Percentiles rank a stretch among this genome's conserved stretches.
Evolutionary conservation across 2,329 filamentous ascomycete species (phyloP).

Genomic region (Colletotrichum cordylinicola): DNA sequence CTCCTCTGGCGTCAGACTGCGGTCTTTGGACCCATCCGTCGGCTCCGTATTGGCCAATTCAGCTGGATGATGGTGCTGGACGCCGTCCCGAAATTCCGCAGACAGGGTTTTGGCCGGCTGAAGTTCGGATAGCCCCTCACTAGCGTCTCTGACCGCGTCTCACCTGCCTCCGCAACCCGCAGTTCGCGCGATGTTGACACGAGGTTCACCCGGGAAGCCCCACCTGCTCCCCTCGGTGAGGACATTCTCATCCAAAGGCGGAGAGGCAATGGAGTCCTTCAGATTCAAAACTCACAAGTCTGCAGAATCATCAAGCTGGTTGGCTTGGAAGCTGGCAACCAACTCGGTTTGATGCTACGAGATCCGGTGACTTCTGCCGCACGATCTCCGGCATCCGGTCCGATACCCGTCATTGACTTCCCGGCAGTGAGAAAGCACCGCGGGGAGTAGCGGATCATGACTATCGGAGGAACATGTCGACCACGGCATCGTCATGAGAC

Average conservation of each 20-base stretch:
- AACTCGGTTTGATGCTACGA: too few species aligned
- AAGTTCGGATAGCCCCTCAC: neutral
- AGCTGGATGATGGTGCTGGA: neutral
- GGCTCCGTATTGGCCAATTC: slow-evolving; percentile 3
- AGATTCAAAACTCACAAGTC: too few species aligned
- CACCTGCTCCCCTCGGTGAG: neutral
- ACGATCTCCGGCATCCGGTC: neutral
- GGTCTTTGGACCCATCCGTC: neutral
- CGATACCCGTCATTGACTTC: neutral
- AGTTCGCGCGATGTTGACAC: neutral
- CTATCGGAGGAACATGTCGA: neutral
- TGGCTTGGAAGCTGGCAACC: too few species aligned
- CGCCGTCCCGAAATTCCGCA: slow-evolving; percentile 21
- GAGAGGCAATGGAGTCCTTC: too few species aligned
- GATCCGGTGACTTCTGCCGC: neutral
- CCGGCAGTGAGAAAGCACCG: neutral
- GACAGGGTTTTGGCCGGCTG: neutral
- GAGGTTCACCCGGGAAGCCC: neutral
- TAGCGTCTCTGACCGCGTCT: neutral
- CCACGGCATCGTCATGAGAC: neutral
- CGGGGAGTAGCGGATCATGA: neutral
- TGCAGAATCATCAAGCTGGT: too few species aligned
- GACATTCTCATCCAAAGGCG: too few species aligned
- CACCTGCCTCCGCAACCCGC: neutral
- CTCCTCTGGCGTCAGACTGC: neutral